Conservation (phyloP, 768 basidiomycete genomes). For the Naematelia aurantialba region DNA sequence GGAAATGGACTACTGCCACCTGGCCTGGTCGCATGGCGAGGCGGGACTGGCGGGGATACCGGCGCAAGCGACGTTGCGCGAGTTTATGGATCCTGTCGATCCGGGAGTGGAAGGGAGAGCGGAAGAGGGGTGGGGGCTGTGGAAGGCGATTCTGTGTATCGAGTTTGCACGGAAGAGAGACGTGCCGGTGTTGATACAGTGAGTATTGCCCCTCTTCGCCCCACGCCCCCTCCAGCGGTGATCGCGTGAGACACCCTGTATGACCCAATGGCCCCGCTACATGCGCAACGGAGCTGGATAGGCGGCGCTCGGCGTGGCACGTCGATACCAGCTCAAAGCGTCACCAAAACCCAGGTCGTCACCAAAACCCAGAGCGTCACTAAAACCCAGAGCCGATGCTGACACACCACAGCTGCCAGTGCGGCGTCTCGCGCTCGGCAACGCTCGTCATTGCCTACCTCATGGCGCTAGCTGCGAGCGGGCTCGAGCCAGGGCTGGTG, state of each 20-base stretch:
- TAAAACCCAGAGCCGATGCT: too few relatives aligned
- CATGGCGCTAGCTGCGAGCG: conserved; percentile 44
- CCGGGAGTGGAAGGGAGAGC: conserved; percentile 7
- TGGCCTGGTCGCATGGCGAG: conserved; percentile 48
- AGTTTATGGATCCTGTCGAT: conserved; percentile 4
- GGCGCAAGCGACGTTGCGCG: conserved; percentile 11
- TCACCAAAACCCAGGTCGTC: too few relatives aligned
- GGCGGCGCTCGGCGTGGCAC: too few relatives aligned
- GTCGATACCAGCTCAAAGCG: too few relatives aligned
- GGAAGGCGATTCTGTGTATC: conserved; percentile 40
- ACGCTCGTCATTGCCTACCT: conserved; percentile 47
- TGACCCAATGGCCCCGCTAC: too few relatives aligned
- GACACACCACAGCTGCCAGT: conserved; percentile 44
- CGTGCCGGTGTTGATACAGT: conserved; percentile 49
- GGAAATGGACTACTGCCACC: conserved; percentile 42
- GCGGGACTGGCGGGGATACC: conserved; percentile 37
- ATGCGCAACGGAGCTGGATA: too few relatives aligned
- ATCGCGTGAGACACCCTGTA: too few relatives aligned
- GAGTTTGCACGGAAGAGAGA: conserved; percentile 29
- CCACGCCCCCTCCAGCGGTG: neutral
- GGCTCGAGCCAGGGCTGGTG: conserved; percentile 27
- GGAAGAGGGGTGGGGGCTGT: conserved; percentile 30
- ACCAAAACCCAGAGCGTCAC: too few relatives aligned
- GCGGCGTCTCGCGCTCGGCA: conserved; percentile 48
- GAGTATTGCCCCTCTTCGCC: conserved; percentile 15